Conservation (phyloP, 2,329 filamentous ascomycete species). For the Hymenoscyphus linearis region DNA sequence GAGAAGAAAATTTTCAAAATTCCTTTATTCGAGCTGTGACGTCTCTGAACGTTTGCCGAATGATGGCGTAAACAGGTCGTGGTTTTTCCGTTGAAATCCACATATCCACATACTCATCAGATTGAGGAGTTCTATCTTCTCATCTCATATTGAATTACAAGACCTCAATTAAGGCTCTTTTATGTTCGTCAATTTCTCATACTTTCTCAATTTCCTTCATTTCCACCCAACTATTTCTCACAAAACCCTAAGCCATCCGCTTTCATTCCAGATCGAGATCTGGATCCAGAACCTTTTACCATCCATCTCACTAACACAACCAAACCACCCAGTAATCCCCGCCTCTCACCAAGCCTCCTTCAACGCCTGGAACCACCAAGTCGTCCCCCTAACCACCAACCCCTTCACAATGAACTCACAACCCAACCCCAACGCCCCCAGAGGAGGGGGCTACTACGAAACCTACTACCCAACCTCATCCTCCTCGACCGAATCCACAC, state of each 20-base stretch:
- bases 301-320: background rate
- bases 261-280: too few species aligned
- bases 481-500: slow-evolving; percentile 10
- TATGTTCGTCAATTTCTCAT: background rate
- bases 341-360: background rate
- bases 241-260: background rate
- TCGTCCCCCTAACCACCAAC: background rate
- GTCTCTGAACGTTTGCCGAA: background rate
- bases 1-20: background rate
- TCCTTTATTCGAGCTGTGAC: background rate
- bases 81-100: background rate
- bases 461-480: slow-evolving; percentile 6
- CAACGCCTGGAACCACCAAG: slow-evolving; percentile 3
- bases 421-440: background rate
- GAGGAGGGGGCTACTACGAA: slow-evolving; percentile 1
- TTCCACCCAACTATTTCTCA: background rate
- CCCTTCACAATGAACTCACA: slow-evolving; percentile 9
- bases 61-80: slow-evolving; percentile 1
- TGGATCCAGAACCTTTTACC: too few species aligned
- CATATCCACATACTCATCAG: background rate
- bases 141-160: background rate
- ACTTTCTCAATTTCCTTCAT: background rate
- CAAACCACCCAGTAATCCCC: background rate
- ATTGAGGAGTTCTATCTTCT: background rate
- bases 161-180: background rate